These are phyloP conservation scores for Annulohypoxylon truncatum DNA, from an alignment of 2,329 filamentous ascomycete species.

Conservation along the genomic window DNA sequence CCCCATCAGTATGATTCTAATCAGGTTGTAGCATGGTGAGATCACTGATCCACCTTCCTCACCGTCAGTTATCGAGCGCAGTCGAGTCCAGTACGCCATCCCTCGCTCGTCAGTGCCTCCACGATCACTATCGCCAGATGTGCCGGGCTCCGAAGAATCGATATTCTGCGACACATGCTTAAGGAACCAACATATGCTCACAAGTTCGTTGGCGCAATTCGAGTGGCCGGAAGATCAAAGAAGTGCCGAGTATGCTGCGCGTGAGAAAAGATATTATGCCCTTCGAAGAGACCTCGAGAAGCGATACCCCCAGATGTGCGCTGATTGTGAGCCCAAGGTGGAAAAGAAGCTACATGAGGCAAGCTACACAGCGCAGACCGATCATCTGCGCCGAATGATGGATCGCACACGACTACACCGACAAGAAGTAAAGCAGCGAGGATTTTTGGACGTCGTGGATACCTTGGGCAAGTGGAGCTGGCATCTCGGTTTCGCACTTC, in stretches of 20 bases:
- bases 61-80: constrained; percentile 61
- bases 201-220: constrained; percentile 81
- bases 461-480: constrained; percentile 59
- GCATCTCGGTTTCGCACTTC: constrained; percentile 55
- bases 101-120: constrained; percentile 52
- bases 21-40: constrained; percentile 75
- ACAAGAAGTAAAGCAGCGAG: constrained; percentile 54
- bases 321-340: constrained; percentile 80
- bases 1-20: constrained; percentile 32
- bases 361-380: constrained; percentile 85
- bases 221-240: constrained; percentile 72
- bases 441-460: constrained; percentile 58
- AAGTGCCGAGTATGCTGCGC: constrained; percentile 75
- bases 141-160: constrained; percentile 49
- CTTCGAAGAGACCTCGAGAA: constrained; percentile 80
- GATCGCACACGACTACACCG: constrained; percentile 67
- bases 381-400: constrained; percentile 80
- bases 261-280: constrained; percentile 74
- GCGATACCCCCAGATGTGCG: constrained; percentile 90
- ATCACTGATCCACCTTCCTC: constrained; percentile 86
- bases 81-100: constrained; percentile 61
- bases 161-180: constrained; percentile 81
- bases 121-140: constrained; percentile 50
- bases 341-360: constrained; percentile 75
- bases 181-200: constrained; percentile 88